Percentiles rank a stretch among this genome's conserved stretches.
Conservation (phyloP, 2,329 filamentous ascomycete genomes). For the Stagonosporopsis rhizophila region DNA sequence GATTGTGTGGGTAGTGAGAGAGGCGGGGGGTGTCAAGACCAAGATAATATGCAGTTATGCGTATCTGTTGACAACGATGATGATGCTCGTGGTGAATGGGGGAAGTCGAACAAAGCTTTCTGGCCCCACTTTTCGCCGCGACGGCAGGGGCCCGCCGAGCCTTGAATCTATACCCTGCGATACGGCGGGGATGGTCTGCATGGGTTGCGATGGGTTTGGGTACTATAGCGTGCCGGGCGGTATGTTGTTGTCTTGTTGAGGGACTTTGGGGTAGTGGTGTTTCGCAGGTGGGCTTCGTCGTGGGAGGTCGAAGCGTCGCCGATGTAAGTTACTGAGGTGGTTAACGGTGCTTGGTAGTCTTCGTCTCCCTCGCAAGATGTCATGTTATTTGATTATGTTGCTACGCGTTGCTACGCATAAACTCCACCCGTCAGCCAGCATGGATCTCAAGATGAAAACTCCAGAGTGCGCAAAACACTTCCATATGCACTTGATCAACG, state of each 20-base stretch:
- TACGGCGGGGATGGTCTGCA: background rate
- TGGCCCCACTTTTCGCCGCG: background rate
- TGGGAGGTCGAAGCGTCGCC: background rate
- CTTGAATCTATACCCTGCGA: background rate
- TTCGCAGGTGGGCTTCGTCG: background rate
- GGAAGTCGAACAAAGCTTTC: background rate
- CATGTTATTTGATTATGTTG: too few species aligned
- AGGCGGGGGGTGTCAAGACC: too few species aligned
- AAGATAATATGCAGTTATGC: too few species aligned
- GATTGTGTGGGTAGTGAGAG: too few species aligned
- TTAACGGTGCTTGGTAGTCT: background rate
- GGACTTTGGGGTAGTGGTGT: background rate
- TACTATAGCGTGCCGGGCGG: background rate
- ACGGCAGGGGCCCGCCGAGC: background rate
- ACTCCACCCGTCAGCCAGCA: slow-evolving; percentile 18
- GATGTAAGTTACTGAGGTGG: too few species aligned
- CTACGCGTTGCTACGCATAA: too few species aligned
- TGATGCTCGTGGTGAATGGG: too few species aligned
- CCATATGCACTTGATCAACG: slow-evolving; percentile 64
- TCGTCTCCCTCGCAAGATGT: background rate
- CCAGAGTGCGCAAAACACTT: slow-evolving; percentile 58
- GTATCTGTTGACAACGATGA: background rate
- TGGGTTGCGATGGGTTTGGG: background rate
- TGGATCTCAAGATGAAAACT: slow-evolving; percentile 62
- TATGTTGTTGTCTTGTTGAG: background rate